Base-by-base conservation (phyloP, 2,329 filamentous ascomycete genomes). In the Verticillium alfalfae region DNA sequence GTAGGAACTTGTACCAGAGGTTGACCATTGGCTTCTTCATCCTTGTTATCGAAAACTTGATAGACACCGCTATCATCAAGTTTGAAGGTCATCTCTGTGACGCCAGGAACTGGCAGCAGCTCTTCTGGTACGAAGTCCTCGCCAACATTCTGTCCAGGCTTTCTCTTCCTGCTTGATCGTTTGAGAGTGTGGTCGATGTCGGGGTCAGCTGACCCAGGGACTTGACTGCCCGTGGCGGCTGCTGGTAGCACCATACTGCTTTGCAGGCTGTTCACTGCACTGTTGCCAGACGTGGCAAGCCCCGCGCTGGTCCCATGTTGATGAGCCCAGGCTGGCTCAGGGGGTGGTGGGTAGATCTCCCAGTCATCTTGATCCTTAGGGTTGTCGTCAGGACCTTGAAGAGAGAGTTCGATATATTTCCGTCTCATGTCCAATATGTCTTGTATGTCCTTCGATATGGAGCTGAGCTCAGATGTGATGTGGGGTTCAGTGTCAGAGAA, bases 401-500 rank as follows among this genome's bases (percentile, higher is more conserved):
- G 79, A 0, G 95, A 98, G 16, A 97, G 76, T 1, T 86, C 81
- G 59, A 98, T 91, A 75, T 98, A 99, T 70, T 92, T 96, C 73
- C 93, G 88, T 63, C 95, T 87, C 49, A 93, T 81, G 68, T 97
- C 92, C 56, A 97, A 77, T n/a, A 98, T 86, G 67, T 90, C 89
- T 72, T 96, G 91, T 61, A 99, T 92, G 67, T 95, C 96, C 66
- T 88, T 88, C 69, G 96, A 97, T 66, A 99, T 97, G 22, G 87
- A 84, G 68, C 86, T 87, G 66, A 99, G 79, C 76, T 99, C 95
- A 2, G 90, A 83, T 2, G 92, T 92, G 67, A 98, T 89, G 59
- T 90, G 88, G 45, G 90, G 86, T 68, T 96, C 92, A 56, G 85
- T 88, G 61, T 90, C 84, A 55, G 87, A 87, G 67, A 89, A 86